Evolutionary conservation across 2,329 filamentous ascomycete species (phyloP).

Genomic region (Venturiaceae sp.): DNA sequence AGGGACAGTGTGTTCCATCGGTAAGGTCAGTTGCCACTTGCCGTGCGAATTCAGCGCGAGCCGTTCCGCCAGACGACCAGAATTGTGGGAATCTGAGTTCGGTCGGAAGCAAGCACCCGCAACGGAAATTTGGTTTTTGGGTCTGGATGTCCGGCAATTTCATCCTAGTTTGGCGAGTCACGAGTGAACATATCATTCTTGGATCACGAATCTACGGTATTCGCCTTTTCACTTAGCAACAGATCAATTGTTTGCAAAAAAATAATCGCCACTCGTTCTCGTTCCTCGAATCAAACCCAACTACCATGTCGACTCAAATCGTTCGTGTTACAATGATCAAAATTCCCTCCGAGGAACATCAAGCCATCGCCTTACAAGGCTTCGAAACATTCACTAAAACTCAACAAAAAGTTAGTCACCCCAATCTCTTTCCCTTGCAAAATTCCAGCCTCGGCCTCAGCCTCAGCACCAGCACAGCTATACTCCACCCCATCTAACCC

Average conservation of each 20-base stretch:
- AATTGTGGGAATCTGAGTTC: background rate
- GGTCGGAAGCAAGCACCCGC: background rate
- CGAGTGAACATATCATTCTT: background rate
- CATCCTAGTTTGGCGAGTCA: background rate
- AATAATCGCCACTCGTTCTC: too few species aligned
- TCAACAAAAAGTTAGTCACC: conserved; percentile 1
- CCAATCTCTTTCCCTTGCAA: background rate
- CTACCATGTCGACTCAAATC: background rate
- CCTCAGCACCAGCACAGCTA: too few species aligned
- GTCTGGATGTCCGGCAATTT: background rate
- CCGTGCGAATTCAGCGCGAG: background rate
- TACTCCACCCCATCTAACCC: background rate
- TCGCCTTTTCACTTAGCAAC: too few species aligned
- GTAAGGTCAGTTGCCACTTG: background rate
- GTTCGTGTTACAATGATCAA: conserved; percentile 3
- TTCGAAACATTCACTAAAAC: background rate
- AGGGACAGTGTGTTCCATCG: background rate
- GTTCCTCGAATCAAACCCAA: background rate
- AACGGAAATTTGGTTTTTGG: background rate
- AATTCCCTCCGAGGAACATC: background rate
- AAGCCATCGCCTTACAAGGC: background rate
- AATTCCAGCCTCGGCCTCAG: background rate
- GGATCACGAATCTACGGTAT: too few species aligned
- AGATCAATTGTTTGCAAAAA: too few species aligned
- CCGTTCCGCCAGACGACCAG: background rate